Evolutionary conservation across 2,329 filamentous ascomycete genomes (phyloP).

Genomic region (Aureobasidium pullulans): DNA sequence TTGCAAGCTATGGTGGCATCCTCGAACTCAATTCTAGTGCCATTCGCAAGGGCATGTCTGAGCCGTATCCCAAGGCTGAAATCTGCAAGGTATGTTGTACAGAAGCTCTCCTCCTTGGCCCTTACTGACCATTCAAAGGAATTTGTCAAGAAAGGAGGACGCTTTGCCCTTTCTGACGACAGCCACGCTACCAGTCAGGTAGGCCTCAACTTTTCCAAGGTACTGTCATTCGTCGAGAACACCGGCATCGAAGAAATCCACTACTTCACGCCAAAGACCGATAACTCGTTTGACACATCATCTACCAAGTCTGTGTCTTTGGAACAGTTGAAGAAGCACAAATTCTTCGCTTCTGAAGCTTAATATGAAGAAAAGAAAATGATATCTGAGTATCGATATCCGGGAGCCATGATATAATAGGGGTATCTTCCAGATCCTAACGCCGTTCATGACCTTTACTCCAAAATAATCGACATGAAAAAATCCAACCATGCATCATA

Average conservation of each 20-base stretch:
- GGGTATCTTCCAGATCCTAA: slow-evolving; percentile 3
- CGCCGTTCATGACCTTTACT: slow-evolving; percentile 11
- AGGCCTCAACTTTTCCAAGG: slow-evolving; percentile 70
- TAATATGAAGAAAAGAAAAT: neutral
- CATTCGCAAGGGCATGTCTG: slow-evolving; percentile 78
- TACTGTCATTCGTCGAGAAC: slow-evolving; percentile 61
- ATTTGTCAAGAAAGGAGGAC: slow-evolving; percentile 65
- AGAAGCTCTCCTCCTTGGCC: neutral
- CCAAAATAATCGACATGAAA: slow-evolving; percentile 19
- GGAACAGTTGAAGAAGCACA: slow-evolving; percentile 11
- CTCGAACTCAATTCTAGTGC: slow-evolving; percentile 86
- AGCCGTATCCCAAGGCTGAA: slow-evolving; percentile 77
- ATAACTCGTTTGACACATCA: slow-evolving; percentile 8
- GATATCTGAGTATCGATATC: neutral
- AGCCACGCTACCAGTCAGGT: slow-evolving; percentile 85
- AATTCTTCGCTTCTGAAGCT: neutral
- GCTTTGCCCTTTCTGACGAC: slow-evolving; percentile 89
- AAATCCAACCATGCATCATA: slow-evolving; percentile 20
- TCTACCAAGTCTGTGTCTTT: neutral
- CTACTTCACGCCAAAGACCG: slow-evolving; percentile 23
- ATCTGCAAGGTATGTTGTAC: slow-evolving; percentile 60
- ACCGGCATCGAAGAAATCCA: slow-evolving; percentile 56
- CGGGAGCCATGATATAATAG: neutral
- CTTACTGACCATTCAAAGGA: slow-evolving; percentile 42
- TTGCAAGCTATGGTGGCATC: slow-evolving; percentile 68